Evolutionary conservation across 768 basidiomycete species (phyloP).

Genomic region (Lentinula detonsa): DNA sequence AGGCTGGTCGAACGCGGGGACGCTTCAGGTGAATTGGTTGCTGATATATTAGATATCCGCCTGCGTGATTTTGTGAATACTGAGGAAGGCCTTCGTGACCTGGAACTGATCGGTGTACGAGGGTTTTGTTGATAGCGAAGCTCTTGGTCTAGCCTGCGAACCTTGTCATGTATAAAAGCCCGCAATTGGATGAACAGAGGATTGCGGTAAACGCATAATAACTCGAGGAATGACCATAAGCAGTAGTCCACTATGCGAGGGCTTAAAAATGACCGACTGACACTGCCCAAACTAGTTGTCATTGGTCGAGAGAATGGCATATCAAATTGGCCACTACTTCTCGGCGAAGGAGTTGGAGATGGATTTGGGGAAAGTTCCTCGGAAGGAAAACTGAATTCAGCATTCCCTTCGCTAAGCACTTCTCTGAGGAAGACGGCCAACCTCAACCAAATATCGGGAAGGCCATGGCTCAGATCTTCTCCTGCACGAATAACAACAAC

Average conservation of each 20-base stretch:
- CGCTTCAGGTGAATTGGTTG: conserved; percentile 36
- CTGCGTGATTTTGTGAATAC: conserved; percentile 53
- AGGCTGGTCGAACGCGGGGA: conserved; percentile 36
- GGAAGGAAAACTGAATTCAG: conserved; percentile 46
- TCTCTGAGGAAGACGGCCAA: conserved; percentile 47
- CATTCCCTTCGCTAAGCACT: conserved; percentile 52
- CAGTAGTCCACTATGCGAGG: conserved; percentile 67
- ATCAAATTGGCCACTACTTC: conserved; percentile 36
- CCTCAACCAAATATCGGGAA: conserved; percentile 61
- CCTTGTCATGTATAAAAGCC: conserved; percentile 58
- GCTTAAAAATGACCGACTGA: conserved; percentile 16
- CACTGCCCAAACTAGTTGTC: conserved; percentile 13
- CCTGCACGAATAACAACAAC: conserved; percentile 58
- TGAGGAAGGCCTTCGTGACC: conserved; percentile 40
- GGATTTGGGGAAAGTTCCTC: conserved; percentile 38
- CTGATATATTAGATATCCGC: conserved; percentile 26
- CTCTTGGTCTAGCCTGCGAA: conserved; percentile 46
- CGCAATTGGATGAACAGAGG: conserved; percentile 65
- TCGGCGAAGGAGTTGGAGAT: conserved; percentile 50
- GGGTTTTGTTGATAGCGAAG: conserved; percentile 27
- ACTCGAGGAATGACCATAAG: conserved; percentile 67
- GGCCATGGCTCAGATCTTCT: conserved; percentile 45
- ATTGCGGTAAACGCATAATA: conserved; percentile 54
- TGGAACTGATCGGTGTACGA: conserved; percentile 16
- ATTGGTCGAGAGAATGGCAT: conserved; percentile 20